phyloP scores from a whole-genome alignment of 768 basidiomycete species.

The Lactarius tabidus region DNA sequence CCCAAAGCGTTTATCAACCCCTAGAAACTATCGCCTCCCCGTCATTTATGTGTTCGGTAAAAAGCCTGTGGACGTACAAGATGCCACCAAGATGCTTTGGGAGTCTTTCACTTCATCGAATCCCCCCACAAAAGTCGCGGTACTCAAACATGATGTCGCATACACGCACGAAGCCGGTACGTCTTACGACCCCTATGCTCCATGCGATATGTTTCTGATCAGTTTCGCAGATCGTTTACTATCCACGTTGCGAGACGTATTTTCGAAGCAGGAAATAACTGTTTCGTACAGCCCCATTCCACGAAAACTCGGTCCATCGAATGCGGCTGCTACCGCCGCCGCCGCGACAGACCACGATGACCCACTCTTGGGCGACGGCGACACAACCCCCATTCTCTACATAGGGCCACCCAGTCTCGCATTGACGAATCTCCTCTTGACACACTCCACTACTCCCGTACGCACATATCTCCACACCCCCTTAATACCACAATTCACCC shows the following conservation, averaged over 20 bases:
- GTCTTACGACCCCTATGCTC: conserved; percentile 3
- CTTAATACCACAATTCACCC: background rate
- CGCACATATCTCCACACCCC: background rate
- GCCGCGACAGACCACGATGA: background rate
- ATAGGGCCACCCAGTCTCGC: conserved; percentile 78
- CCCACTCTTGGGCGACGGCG: background rate
- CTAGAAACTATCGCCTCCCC: conserved; percentile 80
- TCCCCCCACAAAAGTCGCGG: conserved; percentile 34
- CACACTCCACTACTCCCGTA: conserved; percentile 63
- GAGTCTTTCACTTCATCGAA: conserved; percentile 31
- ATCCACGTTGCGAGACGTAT: conserved; percentile 29
- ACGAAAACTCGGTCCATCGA: conserved; percentile 23
- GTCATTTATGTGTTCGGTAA: conserved; percentile 90
- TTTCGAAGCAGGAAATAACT: conserved; percentile 4
- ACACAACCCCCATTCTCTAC: conserved; percentile 38
- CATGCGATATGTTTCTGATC: background rate
- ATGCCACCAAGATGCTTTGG: conserved; percentile 45
- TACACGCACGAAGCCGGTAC: conserved; percentile 67
- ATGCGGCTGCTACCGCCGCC: background rate
- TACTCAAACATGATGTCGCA: conserved; percentile 73
- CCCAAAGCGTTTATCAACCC: background rate
- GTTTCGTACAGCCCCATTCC: conserved; percentile 37
- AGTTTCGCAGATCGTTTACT: conserved; percentile 35
- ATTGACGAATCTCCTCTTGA: conserved; percentile 84
- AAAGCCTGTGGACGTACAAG: conserved; percentile 52